Evolutionary conservation across 2,329 filamentous ascomycete genomes (phyloP).

Genomic region (Curvularia sp.): DNA sequence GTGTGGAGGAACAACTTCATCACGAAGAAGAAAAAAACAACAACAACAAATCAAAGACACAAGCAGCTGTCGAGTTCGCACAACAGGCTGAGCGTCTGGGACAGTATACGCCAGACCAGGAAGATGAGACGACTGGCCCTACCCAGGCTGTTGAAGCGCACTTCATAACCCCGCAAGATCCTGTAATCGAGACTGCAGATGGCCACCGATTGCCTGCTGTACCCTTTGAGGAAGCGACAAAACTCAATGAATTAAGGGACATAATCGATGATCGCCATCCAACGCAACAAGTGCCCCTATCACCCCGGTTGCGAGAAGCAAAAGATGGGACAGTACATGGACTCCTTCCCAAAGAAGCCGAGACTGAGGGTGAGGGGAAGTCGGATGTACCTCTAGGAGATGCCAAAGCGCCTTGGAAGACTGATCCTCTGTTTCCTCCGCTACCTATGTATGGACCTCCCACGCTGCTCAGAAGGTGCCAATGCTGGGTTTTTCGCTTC

Average conservation of each 20-base stretch:
- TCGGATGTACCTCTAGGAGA: constrained; percentile 56
- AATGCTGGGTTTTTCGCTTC: constrained; percentile 69
- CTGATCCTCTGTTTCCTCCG: constrained; percentile 83
- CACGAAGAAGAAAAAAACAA: constrained; percentile 34
- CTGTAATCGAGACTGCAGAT: constrained; percentile 72
- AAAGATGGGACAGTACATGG: constrained; percentile 55
- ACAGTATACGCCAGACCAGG: constrained; percentile 51
- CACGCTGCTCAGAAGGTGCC: constrained; percentile 67
- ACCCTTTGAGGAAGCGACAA: constrained; percentile 72
- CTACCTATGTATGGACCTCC: constrained; percentile 82
- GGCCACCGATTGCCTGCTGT: constrained; percentile 72
- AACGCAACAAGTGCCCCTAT: constrained; percentile 36
- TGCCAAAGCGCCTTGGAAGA: constrained; percentile 68
- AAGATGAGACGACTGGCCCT: constrained; percentile 53
- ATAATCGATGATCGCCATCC: constrained; percentile 54
- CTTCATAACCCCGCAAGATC: constrained; percentile 71
- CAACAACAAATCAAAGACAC: constrained; percentile 40
- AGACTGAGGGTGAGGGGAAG: constrained; percentile 51
- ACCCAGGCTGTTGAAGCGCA: constrained; percentile 68
- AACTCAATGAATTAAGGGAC: constrained; percentile 70
- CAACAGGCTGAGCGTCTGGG: constrained; percentile 64
- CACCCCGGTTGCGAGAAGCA: constrained; percentile 47
- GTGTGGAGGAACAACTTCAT: constrained; percentile 20
- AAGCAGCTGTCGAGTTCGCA: constrained; percentile 63
- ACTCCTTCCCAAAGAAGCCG: constrained; percentile 33